Base-by-base conservation (phyloP, 208 protist species). In the Trypanosoma brucei region DNA sequence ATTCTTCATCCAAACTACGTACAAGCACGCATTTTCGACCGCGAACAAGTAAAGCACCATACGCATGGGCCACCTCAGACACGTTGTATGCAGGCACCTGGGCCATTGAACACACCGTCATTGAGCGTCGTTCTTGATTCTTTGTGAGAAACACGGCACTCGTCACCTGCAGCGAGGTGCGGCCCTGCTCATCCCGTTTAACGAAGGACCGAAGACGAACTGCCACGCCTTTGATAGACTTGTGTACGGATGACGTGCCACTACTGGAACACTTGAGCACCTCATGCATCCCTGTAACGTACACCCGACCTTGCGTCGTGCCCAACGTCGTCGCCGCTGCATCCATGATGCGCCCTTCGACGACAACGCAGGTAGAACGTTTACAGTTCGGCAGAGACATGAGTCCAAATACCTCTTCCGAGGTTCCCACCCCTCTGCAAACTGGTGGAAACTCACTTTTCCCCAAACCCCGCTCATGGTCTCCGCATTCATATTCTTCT, bases 1-100 rank as follows among this genome's bases (percentile, higher is more conserved):
- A 52, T 3, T 72, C 58, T 33, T 30, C 62, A 51, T 48, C 50
- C 50, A 53, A 49, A 45, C 51, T 55, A 40, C 88, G 82, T 54
- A 85, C 75, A 55, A 94, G 74, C 8, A 79, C 88, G 65, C 88
- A 94, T 69, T 94, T 91, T 22, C 85, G 84, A 33, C 88, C 88
- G 11, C 88, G 84, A 51, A 94, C 62, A 53, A 94, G 70, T 50
- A 94, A 45, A 6, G 76, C 83, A 8, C 88, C 88, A 68, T 84
- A 86, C 53, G 65, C 66, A 70, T 92, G 70, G 2, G 80, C 55
- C 9, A 92, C 72, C 37, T 57, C 14, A 14, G 84, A 92, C 7
- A 81, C 60, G 42, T 87, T 83, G 70, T 91, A 91, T 46, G 37
- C 44, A 45, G 76, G 58, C 33, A 83, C 70, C 63, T 90, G 78